A percentile compares a stretch with the other conserved stretches of the same genome.
Evolutionary conservation across 257 asterid species (phyloP).

Genomic region (Przewalskia tangutica): DNA sequence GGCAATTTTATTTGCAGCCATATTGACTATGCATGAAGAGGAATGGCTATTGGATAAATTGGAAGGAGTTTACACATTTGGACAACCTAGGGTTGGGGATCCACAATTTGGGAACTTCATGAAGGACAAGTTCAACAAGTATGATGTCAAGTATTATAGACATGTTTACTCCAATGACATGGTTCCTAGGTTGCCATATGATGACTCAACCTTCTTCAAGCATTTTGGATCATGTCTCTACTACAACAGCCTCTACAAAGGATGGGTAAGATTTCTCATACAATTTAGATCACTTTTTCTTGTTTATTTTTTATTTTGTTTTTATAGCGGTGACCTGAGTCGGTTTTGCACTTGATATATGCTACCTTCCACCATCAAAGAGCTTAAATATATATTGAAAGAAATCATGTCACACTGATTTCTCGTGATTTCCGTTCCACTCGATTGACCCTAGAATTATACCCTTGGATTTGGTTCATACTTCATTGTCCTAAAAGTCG

Average conservation of each 20-base stretch:
- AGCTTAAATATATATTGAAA: background rate
- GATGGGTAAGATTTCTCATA: slow-evolving; percentile 24
- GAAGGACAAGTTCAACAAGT: slow-evolving; percentile 27
- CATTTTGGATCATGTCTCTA: slow-evolving; percentile 69
- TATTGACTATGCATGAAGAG: slow-evolving; percentile 46
- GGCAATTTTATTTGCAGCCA: slow-evolving; percentile 40
- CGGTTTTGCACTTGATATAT: background rate
- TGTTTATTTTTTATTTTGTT: background rate
- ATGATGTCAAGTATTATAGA: slow-evolving; percentile 38
- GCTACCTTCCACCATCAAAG: background rate
- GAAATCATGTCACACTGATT: background rate
- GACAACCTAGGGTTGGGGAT: slow-evolving; percentile 79
- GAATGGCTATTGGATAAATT: slow-evolving; percentile 27
- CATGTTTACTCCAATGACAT: slow-evolving; percentile 51
- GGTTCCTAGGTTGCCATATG: slow-evolving; percentile 72
- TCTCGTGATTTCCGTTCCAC: background rate
- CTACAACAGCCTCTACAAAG: slow-evolving; percentile 50
- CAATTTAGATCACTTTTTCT: background rate
- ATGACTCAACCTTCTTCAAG: slow-evolving; percentile 48
- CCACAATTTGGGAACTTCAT: slow-evolving; percentile 51
- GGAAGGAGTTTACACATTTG: slow-evolving; percentile 74
- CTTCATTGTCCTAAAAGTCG: background rate
- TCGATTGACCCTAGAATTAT: background rate
- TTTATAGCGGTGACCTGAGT: too few relatives aligned
- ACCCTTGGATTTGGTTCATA: background rate